These are phyloP conservation scores for Cercospora berteroae DNA, from an alignment of 2,329 filamentous ascomycete species.

Conservation along the genomic window DNA sequence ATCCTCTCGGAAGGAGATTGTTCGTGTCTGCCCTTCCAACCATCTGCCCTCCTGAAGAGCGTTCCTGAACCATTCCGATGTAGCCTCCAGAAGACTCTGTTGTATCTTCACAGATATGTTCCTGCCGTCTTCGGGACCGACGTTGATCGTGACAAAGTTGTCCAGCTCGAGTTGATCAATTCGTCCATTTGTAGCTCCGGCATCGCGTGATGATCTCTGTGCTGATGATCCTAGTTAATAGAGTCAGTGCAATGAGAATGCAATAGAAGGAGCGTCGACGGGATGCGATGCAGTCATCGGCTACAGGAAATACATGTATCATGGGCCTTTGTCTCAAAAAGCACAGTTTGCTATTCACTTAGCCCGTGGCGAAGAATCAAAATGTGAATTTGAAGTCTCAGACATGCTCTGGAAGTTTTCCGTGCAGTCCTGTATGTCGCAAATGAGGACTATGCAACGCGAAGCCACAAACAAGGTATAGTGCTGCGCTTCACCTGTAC, in stretches of 20 bases:
- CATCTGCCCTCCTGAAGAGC: background rate
- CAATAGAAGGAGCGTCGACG: too few relatives aligned
- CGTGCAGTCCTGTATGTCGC: background rate
- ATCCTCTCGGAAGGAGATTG: background rate
- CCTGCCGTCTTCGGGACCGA: background rate
- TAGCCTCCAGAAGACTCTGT: background rate
- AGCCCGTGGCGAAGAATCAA: too few relatives aligned
- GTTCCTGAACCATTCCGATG: background rate
- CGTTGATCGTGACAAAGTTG: background rate
- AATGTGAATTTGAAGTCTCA: background rate
- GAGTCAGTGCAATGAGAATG: too few relatives aligned
- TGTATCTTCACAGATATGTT: background rate
- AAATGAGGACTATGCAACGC: background rate
- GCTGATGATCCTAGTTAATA: too few relatives aligned
- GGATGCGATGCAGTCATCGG: too few relatives aligned
- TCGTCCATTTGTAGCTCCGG: background rate
- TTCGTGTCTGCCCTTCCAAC: background rate
- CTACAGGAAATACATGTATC: background rate
- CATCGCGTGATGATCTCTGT: background rate
- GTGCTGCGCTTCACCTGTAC: background rate
- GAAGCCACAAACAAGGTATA: background rate
- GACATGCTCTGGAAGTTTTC: background rate
- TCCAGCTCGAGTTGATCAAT: background rate
- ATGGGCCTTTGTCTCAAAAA: background rate
- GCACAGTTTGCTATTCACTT: background rate